phyloP scores from a whole-genome alignment of 805 yeast species.

The Myxozyma mucilagina region DNA sequence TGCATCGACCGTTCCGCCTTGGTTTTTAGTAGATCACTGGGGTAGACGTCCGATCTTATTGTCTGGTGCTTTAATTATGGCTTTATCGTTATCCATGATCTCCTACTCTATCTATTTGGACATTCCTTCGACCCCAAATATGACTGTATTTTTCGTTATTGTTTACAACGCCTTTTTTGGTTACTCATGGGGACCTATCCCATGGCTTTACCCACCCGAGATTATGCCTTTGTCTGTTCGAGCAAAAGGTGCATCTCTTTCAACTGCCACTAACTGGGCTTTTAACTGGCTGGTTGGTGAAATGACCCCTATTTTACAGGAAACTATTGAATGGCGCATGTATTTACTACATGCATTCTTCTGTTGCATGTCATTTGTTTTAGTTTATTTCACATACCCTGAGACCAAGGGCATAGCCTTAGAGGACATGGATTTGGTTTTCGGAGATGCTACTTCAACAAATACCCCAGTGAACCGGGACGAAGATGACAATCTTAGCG shows the following conservation, averaged over 20 bases:
- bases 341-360: constrained; percentile 80
- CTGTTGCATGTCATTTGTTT: constrained; percentile 69
- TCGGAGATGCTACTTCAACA: constrained; percentile 59
- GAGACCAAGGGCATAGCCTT: constrained; percentile 86
- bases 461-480: constrained; percentile 34
- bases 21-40: constrained; percentile 89
- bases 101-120: constrained; percentile 60
- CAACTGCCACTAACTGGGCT: constrained; percentile 92
- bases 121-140: constrained; percentile 57
- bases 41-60: constrained; percentile 84
- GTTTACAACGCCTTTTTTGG: constrained; percentile 82
- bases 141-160: constrained; percentile 75
- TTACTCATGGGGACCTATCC: constrained; percentile 71
- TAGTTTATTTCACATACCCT: constrained; percentile 74
- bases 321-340: constrained; percentile 71
- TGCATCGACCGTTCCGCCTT: constrained; percentile 76
- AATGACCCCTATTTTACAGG: constrained; percentile 83
- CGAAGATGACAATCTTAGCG: neutral
- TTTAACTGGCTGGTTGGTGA: constrained; percentile 92
- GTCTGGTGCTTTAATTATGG: constrained; percentile 80
- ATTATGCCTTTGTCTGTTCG: constrained; percentile 78
- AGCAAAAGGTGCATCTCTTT: constrained; percentile 85
- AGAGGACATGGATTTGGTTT: constrained; percentile 89
- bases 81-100: constrained; percentile 62
- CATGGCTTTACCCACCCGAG: constrained; percentile 36